Base-by-base conservation (phyloP, 2,329 filamentous ascomycete genomes). In the Aspergillus sp. region DNA sequence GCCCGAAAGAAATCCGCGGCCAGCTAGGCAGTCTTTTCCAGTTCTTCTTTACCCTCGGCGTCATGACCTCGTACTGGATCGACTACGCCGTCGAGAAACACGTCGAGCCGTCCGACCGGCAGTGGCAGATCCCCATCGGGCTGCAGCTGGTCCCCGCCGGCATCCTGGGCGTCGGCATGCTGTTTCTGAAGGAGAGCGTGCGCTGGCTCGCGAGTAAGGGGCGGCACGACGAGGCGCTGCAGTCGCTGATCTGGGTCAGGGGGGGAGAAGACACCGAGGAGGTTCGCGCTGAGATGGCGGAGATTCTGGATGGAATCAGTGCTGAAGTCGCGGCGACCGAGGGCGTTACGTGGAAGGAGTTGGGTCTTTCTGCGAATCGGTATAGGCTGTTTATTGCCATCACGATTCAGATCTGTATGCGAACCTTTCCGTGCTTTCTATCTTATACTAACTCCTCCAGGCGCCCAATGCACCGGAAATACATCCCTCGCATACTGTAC, bases 91-190 rank as follows among this genome's bases (percentile, higher is more conserved):
- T 81, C 4, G 62, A 71, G 12, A 68, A 73, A 39, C 72, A 78
- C 33, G 62, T 82, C 8, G 59, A 67, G 0, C 15, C 57, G 2
- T 47, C 70, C 2, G 78, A 77, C 0, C 68, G 65, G 14, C 81
- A 84, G 61, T 84, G 81, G 81, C 80, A 81, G 56, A 76, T 83
- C 8, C 80, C 81, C 0, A 64, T 73, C 37, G 70, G 70, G 17
- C 63, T 82, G 12, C 79, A 83, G 61, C 71, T 84, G 12, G 74
- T 83, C 1, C 79, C 80, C 0, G 79, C 77, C 1, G 77, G 72
- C 3, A 66, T 83, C 3, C 67, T 83, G 3, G 78, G 76, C 0
- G 49, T 82, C 12, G 81, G 81, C 0, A 80, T 82, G 72, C 65
- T 82, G 5, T 69, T 80, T 11, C 73, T 79, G 39, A 79, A 75